Conservation (phyloP, 352 stramenopile species). For the Phytophthora idaei region DNA sequence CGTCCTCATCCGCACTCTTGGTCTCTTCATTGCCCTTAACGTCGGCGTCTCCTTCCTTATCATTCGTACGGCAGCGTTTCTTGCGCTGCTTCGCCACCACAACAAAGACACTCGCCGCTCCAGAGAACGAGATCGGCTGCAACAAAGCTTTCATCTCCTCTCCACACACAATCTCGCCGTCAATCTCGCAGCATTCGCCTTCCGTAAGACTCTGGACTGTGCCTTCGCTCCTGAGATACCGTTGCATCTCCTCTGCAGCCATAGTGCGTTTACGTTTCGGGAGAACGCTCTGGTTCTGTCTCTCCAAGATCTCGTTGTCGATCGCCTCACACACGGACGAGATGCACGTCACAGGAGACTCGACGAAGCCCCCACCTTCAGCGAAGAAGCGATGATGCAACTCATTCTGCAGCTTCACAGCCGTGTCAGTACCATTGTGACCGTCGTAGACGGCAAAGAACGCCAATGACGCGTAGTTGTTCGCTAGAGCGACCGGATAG, state of each 20-base stretch:
- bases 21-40: conserved; percentile 9
- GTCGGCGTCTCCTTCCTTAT: conserved; percentile 10
- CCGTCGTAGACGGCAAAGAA: conserved; percentile 91
- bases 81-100: conserved; percentile 59
- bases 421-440: conserved; percentile 86
- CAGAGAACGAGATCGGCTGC: conserved; percentile 87
- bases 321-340: conserved; percentile 59
- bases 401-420: conserved; percentile 74
- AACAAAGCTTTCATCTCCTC: conserved; percentile 58
- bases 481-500: conserved; percentile 43
- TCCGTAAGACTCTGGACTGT: conserved; percentile 27
- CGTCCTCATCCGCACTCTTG: conserved; percentile 4
- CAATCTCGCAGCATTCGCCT: conserved; percentile 51
- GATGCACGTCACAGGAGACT: conserved; percentile 61
- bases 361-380: conserved; percentile 54
- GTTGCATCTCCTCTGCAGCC: conserved; percentile 40
- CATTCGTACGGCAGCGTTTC: conserved; percentile 30
- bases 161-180: conserved; percentile 38
- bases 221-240: conserved; percentile 22
- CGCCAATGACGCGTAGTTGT: conserved; percentile 55
- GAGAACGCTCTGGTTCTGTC: conserved; percentile 73
- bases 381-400: conserved; percentile 80
- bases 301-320: conserved; percentile 79
- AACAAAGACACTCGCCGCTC: conserved; percentile 70
- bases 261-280: conserved; percentile 72